These are phyloP conservation scores for Lichtheimia hyalospora DNA, from an alignment of 371 early-diverging fungal genomes.

Conservation along the genomic window DNA sequence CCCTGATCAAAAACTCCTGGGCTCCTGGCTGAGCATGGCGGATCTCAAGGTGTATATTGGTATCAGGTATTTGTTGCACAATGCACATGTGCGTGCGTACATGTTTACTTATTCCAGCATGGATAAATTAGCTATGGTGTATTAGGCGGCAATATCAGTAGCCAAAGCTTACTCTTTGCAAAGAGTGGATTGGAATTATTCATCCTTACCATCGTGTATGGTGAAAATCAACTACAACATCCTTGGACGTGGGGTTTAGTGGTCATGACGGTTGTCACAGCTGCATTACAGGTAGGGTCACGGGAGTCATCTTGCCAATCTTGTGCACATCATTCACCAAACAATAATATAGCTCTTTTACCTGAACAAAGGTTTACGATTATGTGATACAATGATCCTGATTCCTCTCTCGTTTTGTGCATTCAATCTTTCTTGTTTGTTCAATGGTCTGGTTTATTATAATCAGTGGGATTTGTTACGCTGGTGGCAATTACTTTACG, in stretches of 20 bases:
- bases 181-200: slow-evolving; percentile 80
- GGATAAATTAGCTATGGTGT: slow-evolving; percentile 56
- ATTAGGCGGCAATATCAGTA: slow-evolving; percentile 71
- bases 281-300: slow-evolving; percentile 67
- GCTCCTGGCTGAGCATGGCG: slow-evolving; percentile 23
- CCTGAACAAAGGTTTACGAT: slow-evolving; percentile 71
- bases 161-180: slow-evolving; percentile 77
- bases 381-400: slow-evolving; percentile 78
- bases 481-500: slow-evolving; percentile 65
- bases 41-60: slow-evolving; percentile 40
- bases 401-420: slow-evolving; percentile 80
- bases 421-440: slow-evolving; percentile 74
- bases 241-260: slow-evolving; percentile 74
- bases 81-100: neutral
- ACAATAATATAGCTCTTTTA: slow-evolving; percentile 61
- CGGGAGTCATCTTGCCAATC: too few relatives aligned
- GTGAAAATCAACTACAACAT: slow-evolving; percentile 70
- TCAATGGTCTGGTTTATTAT: slow-evolving; percentile 82
- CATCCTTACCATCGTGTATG: slow-evolving; percentile 56
- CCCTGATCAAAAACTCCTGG: slow-evolving; percentile 19
- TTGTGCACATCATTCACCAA: neutral
- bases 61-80: slow-evolving; percentile 31
- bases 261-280: slow-evolving; percentile 60
- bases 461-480: slow-evolving; percentile 70
- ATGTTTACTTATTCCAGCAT: too few relatives aligned